Percentiles rank a stretch among this genome's conserved stretches.
Evolutionary conservation across 768 basidiomycete genomes (phyloP).

Genomic region (Mycena belliarum): DNA sequence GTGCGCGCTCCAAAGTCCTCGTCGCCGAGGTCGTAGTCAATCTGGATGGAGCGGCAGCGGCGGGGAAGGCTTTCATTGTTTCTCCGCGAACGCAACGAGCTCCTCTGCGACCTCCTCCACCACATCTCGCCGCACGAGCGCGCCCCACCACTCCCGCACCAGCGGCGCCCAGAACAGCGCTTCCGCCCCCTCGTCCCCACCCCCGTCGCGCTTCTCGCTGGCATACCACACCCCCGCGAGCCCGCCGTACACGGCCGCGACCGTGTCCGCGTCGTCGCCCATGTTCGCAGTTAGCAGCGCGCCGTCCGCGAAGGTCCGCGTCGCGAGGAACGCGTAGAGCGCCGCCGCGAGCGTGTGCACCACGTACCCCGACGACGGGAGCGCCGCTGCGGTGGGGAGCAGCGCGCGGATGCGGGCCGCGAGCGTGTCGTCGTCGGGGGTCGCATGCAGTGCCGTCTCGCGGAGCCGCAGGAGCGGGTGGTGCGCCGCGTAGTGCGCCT

Average conservation of each 20-base stretch:
- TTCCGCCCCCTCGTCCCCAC: too few relatives aligned
- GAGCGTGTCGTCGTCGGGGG: not conserved
- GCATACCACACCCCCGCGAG: conserved; percentile 48
- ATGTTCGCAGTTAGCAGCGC: conserved; percentile 47
- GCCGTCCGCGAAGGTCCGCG: conserved; percentile 44
- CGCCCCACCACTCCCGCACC: conserved; percentile 36
- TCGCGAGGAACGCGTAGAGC: conserved; percentile 47
- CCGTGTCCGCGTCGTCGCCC: conserved; percentile 46
- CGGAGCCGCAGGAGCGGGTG: conserved; percentile 42
- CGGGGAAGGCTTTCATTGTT: not conserved
- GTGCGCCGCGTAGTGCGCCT: conserved; percentile 33
- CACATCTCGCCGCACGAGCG: conserved; percentile 33
- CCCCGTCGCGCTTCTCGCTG: conserved; percentile 17
- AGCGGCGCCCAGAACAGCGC: conserved; percentile 38
- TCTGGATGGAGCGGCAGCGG: too few relatives aligned
- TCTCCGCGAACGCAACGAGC: conserved; percentile 16
- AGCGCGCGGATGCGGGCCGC: not conserved
- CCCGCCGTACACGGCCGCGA: conserved; percentile 47
- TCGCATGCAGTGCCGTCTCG: conserved; percentile 12
- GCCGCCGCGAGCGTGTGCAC: conserved; percentile 42
- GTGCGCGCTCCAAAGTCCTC: too few relatives aligned
- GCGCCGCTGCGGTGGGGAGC: conserved; percentile 30
- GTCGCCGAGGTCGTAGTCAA: too few relatives aligned
- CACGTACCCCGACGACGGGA: conserved; percentile 44
- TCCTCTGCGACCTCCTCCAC: conserved; percentile 40